These are phyloP conservation scores for Monilinia laxa DNA, from an alignment of 2,329 filamentous ascomycete genomes.

Conservation along the genomic window DNA sequence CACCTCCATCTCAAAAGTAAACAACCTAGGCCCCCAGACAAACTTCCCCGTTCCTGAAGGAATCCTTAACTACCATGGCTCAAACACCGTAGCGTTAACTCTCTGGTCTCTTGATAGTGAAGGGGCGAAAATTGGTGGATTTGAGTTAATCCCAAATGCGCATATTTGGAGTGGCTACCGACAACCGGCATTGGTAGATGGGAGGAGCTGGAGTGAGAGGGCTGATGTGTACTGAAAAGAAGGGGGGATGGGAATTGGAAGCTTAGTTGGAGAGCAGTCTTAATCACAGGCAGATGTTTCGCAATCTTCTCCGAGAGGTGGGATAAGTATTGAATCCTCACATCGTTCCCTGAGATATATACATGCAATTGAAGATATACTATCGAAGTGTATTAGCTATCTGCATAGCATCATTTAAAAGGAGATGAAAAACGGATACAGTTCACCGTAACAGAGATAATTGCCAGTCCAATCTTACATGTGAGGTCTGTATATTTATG, in stretches of 20 bases:
- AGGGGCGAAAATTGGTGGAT: slow-evolving; percentile 28
- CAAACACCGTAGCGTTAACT: slow-evolving; percentile 66
- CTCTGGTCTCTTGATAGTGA: slow-evolving; percentile 57
- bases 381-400: no score
- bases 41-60: slow-evolving; percentile 72
- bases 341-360: no score
- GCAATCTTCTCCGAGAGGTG: no score
- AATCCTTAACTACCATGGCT: slow-evolving; percentile 67
- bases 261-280: not conserved
- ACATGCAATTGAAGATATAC: no score
- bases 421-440: no score
- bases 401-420: no score
- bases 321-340: no score
- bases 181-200: not conserved
- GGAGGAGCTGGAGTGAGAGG: slow-evolving; percentile 35
- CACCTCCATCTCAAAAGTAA: slow-evolving; percentile 34
- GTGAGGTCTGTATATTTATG: no score
- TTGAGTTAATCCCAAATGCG: slow-evolving; percentile 1
- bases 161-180: slow-evolving; percentile 9
- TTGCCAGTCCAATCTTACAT: no score
- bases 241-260: not conserved
- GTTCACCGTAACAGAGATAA: no score
- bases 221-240: not conserved
- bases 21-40: slow-evolving; percentile 72
- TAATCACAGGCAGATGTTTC: no score